phyloP scores from a whole-genome alignment of 192 early-diverging fungal species.

The Blastocladiella britannica region DNA sequence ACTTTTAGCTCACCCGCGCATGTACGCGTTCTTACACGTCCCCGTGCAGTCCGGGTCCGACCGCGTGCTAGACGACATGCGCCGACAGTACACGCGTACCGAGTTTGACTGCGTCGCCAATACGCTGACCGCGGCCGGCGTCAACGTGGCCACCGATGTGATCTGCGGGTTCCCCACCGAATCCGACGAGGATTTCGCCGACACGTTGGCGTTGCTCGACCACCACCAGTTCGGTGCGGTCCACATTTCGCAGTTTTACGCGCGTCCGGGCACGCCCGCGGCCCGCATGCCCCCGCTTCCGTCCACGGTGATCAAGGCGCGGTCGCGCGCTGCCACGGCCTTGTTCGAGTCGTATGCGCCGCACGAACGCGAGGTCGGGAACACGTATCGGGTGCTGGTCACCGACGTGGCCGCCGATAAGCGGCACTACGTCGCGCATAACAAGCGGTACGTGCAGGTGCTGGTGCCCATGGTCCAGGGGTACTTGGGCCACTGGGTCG shows the following conservation, averaged over 20 bases:
- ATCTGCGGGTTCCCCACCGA: constrained; percentile 40
- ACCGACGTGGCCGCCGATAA: constrained; percentile 27
- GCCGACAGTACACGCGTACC: constrained; percentile 19
- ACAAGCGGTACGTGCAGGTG: constrained; percentile 27
- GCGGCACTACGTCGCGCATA: constrained; percentile 23
- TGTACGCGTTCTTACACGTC: constrained; percentile 33
- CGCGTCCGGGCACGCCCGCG: constrained; percentile 36
- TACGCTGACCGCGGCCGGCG: constrained; percentile 14
- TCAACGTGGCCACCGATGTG: constrained; percentile 30
- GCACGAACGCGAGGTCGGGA: constrained; percentile 10
- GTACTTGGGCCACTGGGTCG: background rate
- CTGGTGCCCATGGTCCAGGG: constrained; percentile 12
- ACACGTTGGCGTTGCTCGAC: constrained; percentile 20
- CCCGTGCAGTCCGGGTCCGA: constrained; percentile 31
- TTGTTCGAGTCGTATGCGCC: constrained; percentile 22
- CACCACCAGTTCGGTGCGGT: constrained; percentile 22
- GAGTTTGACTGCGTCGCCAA: constrained; percentile 23
- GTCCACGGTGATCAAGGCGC: constrained; percentile 23
- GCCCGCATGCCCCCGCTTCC: constrained; percentile 19
- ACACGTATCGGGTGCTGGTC: constrained; percentile 13
- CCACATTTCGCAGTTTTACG: constrained; percentile 39
- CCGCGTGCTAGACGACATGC: constrained; percentile 26
- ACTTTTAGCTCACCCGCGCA: constrained; percentile 26
- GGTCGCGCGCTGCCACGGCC: constrained; percentile 16
- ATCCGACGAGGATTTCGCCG: constrained; percentile 23